Base-by-base conservation (phyloP, 257 asterid species). In the Coffea eugenioides region DNA sequence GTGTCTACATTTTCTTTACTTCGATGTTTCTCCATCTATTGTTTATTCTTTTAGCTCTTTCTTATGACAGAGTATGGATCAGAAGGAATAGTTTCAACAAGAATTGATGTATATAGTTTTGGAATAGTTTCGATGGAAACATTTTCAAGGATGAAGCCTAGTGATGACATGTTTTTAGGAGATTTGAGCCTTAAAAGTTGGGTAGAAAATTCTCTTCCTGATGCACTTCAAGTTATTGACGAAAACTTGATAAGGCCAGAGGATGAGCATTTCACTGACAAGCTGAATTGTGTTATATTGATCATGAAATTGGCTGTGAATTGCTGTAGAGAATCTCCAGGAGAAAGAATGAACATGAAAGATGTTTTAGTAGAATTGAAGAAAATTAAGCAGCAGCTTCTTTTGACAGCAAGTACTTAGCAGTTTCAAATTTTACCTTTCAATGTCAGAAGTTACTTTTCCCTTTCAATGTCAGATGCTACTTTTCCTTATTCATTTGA, bases 371-470 rank as follows among this genome's bases (percentile, higher is more conserved):
- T 67, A 39, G 74, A 6, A 23, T 79, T 89, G 15, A 54, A 82
- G 41, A 80, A 85, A 82, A 84, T 87, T 43, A 89, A 79, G 70
- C 43, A 49, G 27, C 80, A 68, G 13, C 71, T 80, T 75, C 31
- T 57, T 5, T 0, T 3, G 25, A 57, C 18, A 57, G 65, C 20
- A 57, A 16, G 10, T 21, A 18, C 6, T 57, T 57, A 16, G 25
- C 25, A 57, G 4, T 57, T 57, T 57, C 25, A 20, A 57, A 16
- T 18, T 57, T 56, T 21, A 57, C 1, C 4, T 20, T 3, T 57
- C 2, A 57, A 18, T 57, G 25, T 3, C 20, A 25, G 25, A 57
- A 18, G 25, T 57, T 57, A 18, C 1, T 57, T 16, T 18, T 27
- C 31, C 31, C 31, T 27, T 27, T 27, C 31, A 27, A 27, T 27